Evolutionary conservation across 106 monocot genomes (phyloP), one percentile per base, ranked within the genome.

Genomic region (Vanilla planifolia): DNA sequence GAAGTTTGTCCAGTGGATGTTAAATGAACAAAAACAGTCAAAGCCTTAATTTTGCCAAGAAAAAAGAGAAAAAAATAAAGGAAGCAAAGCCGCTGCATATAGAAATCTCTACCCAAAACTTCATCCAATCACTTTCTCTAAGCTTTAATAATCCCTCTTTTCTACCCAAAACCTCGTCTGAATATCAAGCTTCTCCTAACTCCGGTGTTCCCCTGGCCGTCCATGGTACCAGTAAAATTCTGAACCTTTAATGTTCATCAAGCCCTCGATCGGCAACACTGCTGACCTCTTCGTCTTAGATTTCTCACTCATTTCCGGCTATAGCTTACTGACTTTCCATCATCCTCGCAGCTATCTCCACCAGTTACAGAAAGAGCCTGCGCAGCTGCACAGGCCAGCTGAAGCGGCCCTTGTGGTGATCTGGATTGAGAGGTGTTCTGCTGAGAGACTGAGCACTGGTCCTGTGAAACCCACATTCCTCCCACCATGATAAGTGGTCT

Each of bases 371-470:
- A 76, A 19, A 75, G 41, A 2, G 69, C 65, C 55, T 71, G 24
- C 2, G 57, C 67, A 7, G 73, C 34, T n/a, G n/a, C n/a, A 60
- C 1, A 75, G 61, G 1, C 35, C 50, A 1, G 69, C 28, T 88
- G 84, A 42, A 88, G 79, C 8, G 83, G 87, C 7, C 85, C 71
- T 29, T 93, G 78, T 1, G 93, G 93, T 8, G 93, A 93, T 2
- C 60, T 80, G 6, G 89, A 85, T 29, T 78, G 77, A 2, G 83
- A 80, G 29, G 46, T 66, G 43, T 61, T 81, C 68, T 63, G 71
- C 52, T 77, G 80, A 7, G 67, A 46, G 4, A 57, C 27, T 13
- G 43, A 23, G 9, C 62, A 56, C 15, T 57, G 44, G n/a, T 63
- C 45, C 55, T 64, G 47, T 46, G 76, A 40, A 64, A 55, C 61